Percentiles rank a stretch among this genome's conserved stretches.
Evolutionary conservation across 75 land plant genomes (phyloP).

Genomic region (Adiantum capillusveneris): DNA sequence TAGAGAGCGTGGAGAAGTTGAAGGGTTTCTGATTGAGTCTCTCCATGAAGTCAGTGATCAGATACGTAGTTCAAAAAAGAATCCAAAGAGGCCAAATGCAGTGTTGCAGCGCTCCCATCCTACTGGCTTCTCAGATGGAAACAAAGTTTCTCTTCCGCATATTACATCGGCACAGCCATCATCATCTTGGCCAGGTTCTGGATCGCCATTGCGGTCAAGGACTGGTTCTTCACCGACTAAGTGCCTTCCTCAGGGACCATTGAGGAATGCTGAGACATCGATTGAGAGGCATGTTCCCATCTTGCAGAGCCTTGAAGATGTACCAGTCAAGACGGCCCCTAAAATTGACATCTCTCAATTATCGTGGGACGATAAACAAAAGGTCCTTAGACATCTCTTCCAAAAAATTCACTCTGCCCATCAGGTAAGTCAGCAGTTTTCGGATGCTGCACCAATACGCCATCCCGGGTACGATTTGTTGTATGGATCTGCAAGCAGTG

Average conservation of each 20-base stretch:
- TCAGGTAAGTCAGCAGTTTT: background rate
- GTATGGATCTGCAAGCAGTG: background rate
- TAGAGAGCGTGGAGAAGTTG: constrained; percentile 26
- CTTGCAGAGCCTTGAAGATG: background rate
- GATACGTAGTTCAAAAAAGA: constrained; percentile 4
- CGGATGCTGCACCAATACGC: background rate
- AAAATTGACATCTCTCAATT: constrained; percentile 25
- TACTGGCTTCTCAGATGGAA: background rate
- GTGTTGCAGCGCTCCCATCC: background rate
- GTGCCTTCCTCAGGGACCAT: background rate
- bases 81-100: constrained; percentile 1
- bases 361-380: constrained; percentile 25
- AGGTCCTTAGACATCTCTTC: constrained; percentile 26
- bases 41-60: constrained; percentile 16
- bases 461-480: constrained; percentile 4
- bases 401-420: constrained; percentile 26
- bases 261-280: background rate
- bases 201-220: background rate
- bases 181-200: background rate
- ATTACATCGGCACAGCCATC: background rate
- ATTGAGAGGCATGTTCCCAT: constrained; percentile 1
- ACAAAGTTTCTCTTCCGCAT: background rate
- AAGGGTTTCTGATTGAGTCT: constrained; percentile 26
- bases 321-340: constrained; percentile 8
- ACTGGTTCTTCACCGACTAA: background rate